Evolutionary conservation across 805 yeast species (phyloP).

Genomic region (Dipodascopsis tothii): DNA sequence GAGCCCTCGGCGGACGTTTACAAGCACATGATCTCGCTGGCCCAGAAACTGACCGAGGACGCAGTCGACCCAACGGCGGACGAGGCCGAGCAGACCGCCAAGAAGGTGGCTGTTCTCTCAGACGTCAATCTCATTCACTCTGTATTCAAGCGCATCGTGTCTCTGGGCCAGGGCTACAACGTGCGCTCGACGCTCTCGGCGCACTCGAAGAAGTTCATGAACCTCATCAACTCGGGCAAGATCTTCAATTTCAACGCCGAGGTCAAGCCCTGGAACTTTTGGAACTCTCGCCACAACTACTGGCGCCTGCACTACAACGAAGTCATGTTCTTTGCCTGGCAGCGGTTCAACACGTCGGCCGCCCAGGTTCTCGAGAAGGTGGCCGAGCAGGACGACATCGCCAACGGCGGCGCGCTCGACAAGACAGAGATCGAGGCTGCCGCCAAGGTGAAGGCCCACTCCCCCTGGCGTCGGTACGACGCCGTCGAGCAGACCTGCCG

Average conservation of each 20-base stretch:
- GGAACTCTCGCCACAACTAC: conserved; percentile 11
- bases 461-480: not conserved
- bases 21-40: conserved; percentile 8
- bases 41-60: conserved; percentile 5
- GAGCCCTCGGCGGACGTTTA: conserved; percentile 12
- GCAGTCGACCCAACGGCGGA: conserved; percentile 8
- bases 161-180: conserved; percentile 17
- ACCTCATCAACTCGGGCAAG: conserved; percentile 11
- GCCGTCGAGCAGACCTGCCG: conserved; percentile 10
- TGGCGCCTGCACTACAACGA: conserved; percentile 19
- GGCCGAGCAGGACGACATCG: conserved; percentile 8
- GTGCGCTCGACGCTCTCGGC: conserved; percentile 10
- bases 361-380: conserved; percentile 7
- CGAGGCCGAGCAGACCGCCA: not conserved
- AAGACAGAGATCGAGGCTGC: too few relatives aligned
- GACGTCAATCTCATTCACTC: conserved; percentile 9
- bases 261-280: conserved; percentile 21
- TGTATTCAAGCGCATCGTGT: conserved; percentile 12
- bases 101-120: too few relatives aligned
- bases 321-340: conserved; percentile 18
- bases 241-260: conserved; percentile 18
- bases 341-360: conserved; percentile 9
- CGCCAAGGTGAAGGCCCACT: not conserved
- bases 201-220: conserved; percentile 6
- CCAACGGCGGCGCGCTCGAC: conserved; percentile 11